Conservation (phyloP, 108 stramenopile genomes). For the Pinguiococcus pyrenoidosus region DNA sequence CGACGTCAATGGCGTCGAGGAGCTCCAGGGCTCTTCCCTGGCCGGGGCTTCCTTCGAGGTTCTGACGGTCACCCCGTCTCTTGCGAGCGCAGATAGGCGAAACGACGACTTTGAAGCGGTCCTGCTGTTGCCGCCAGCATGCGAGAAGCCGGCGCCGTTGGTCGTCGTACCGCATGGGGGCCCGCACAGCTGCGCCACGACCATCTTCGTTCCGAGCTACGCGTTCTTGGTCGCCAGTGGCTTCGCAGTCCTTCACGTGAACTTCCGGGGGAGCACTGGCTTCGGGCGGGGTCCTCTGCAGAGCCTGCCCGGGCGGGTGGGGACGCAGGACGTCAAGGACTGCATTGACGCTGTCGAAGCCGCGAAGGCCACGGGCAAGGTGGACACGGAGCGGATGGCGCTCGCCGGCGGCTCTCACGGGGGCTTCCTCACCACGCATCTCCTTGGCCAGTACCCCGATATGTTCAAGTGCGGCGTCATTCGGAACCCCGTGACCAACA, state of each 20-base stretch:
- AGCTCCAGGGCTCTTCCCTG: neutral
- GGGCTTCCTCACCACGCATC: slow-evolving; percentile 69
- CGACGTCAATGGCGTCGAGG: neutral
- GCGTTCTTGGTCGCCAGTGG: slow-evolving; percentile 36
- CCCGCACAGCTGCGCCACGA: slow-evolving; percentile 4
- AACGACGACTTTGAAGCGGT: neutral
- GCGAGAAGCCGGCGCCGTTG: slow-evolving; percentile 1
- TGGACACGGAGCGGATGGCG: slow-evolving; percentile 44
- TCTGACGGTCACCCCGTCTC: neutral
- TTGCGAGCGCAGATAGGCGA: neutral
- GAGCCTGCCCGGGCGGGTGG: slow-evolving; percentile 48
- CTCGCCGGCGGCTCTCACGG: slow-evolving; percentile 80
- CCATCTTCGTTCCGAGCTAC: neutral
- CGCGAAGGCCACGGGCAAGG: slow-evolving; percentile 12
- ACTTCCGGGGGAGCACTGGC: slow-evolving; percentile 67
- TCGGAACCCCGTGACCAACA: slow-evolving; percentile 82
- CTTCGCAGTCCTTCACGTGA: slow-evolving; percentile 63
- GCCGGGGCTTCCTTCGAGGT: no score
- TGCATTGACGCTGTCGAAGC: slow-evolving; percentile 37
- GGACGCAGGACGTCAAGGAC: slow-evolving; percentile 58
- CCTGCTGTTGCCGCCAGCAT: neutral
- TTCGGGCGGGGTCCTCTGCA: slow-evolving; percentile 56
- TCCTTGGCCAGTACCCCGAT: slow-evolving; percentile 61
- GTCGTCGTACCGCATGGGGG: slow-evolving; percentile 16
- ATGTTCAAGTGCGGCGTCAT: slow-evolving; percentile 69